Conservation (phyloP, 2,329 filamentous ascomycete species). For the Trichoderma sp. region DNA sequence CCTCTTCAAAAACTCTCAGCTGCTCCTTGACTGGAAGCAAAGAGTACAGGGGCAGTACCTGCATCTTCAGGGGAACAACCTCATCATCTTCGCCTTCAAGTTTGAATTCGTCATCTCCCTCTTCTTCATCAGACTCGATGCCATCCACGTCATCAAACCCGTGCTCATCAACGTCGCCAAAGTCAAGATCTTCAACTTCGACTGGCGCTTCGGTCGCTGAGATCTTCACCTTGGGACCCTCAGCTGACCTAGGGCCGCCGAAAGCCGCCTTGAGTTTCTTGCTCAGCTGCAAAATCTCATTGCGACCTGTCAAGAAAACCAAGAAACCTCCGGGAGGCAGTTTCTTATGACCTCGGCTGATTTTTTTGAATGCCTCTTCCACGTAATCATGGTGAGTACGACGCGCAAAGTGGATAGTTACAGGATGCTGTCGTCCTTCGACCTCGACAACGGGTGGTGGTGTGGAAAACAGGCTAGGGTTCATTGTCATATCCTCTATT, state of each 20-base stretch:
- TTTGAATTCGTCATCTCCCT: constrained; percentile 55
- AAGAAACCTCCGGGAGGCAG: constrained; percentile 87
- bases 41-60: constrained; percentile 91
- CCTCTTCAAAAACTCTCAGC: constrained; percentile 80
- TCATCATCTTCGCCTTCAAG: constrained; percentile 62
- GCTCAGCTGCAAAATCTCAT: constrained; percentile 82
- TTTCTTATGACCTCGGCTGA: constrained; percentile 83
- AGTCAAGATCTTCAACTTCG: constrained; percentile 83
- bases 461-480: constrained; percentile 71
- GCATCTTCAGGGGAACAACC: constrained; percentile 67
- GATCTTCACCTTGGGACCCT: constrained; percentile 68
- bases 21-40: constrained; percentile 88
- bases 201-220: constrained; percentile 74
- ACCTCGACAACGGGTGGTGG: constrained; percentile 83
- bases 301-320: constrained; percentile 90
- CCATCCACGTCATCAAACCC: constrained; percentile 60
- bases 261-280: constrained; percentile 71
- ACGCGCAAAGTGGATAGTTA: constrained; percentile 84
- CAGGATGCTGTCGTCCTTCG: constrained; percentile 87
- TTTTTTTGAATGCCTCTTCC: constrained; percentile 84
- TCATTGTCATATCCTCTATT: constrained; percentile 86
- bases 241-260: constrained; percentile 54
- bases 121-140: constrained; percentile 55
- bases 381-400: constrained; percentile 84
- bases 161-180: constrained; percentile 66